A percentile compares a stretch with the other conserved stretches of the same genome.
These are phyloP conservation scores for Hondaea fermentalgiana DNA, from an alignment of 108 stramenopile species.

Conservation along the genomic window DNA sequence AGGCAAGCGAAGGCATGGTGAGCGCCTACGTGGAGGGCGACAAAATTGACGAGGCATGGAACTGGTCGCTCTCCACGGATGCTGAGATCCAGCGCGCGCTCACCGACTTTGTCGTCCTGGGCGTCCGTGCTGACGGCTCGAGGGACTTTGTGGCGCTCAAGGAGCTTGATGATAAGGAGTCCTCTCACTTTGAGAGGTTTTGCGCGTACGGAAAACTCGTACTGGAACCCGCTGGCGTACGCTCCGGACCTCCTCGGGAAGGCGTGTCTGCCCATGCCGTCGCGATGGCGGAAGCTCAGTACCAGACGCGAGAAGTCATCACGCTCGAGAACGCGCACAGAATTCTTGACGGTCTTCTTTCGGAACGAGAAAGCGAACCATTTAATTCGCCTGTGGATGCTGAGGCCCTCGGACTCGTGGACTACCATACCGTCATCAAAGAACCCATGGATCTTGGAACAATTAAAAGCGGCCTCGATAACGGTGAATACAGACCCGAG, in stretches of 20 bases:
- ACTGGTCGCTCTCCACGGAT: background rate
- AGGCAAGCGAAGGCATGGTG: no score
- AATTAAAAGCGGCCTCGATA: conserved; percentile 45
- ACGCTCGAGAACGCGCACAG: background rate
- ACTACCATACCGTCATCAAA: conserved; percentile 73
- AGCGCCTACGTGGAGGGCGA: no score
- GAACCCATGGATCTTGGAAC: conserved; percentile 80
- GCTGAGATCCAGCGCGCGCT: background rate
- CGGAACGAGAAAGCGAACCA: conserved; percentile 50
- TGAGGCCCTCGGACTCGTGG: conserved; percentile 77
- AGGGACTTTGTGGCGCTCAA: background rate
- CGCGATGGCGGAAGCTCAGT: background rate
- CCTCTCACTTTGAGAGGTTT: background rate
- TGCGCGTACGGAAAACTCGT: background rate
- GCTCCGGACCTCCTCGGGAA: background rate
- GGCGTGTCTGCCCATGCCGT: background rate
- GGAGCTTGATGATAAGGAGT: background rate
- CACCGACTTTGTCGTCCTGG: background rate
- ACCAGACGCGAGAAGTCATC: background rate
- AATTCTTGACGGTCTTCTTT: background rate
- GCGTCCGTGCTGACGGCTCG: background rate
- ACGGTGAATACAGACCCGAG: conserved; percentile 41
- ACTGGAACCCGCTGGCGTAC: background rate
- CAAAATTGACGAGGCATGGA: background rate
- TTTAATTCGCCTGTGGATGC: conserved; percentile 89